Conservation (phyloP, 2,329 filamentous ascomycete species). For the Colletotrichum musicola region DNA sequence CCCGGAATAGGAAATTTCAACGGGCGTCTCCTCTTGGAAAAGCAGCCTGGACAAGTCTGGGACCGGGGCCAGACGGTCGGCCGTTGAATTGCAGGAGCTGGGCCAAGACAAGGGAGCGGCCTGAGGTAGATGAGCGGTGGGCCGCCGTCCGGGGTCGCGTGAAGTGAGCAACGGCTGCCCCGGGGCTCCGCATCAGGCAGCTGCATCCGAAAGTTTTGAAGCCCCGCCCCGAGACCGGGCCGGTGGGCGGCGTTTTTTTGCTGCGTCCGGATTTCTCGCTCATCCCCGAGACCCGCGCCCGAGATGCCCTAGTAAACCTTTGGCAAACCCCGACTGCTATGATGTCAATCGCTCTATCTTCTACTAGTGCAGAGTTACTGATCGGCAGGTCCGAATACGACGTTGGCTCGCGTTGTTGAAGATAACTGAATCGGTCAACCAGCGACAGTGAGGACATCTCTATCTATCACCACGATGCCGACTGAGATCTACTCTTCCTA, state of each 20-base stretch:
- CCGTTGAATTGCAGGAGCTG: slow-evolving; percentile 3
- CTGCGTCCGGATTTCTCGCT: not conserved
- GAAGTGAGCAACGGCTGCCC: not conserved
- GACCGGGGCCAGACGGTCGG: not conserved
- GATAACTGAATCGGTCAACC: too few relatives aligned
- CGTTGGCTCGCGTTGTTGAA: too few relatives aligned
- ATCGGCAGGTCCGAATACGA: too few relatives aligned
- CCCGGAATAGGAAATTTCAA: not conserved
- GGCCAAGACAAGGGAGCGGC: slow-evolving; percentile 19
- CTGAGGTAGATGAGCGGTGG: slow-evolving; percentile 20
- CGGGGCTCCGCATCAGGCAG: not conserved
- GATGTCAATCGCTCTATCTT: too few relatives aligned
- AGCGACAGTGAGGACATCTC: too few relatives aligned
- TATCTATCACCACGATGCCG: too few relatives aligned
- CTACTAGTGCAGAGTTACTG: too few relatives aligned
- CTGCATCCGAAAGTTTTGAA: not conserved
- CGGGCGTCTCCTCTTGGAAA: not conserved
- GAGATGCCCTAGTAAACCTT: not conserved
- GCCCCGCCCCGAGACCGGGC: slow-evolving; percentile 10
- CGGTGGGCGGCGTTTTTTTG: not conserved
- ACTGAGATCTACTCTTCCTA: too few relatives aligned
- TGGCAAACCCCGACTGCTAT: not conserved
- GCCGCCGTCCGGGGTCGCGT: not conserved
- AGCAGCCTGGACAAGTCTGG: not conserved
- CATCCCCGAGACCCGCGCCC: not conserved